These are phyloP conservation scores for Rhodofomes roseus DNA, from an alignment of 1,284 basidiomycete genomes.

Conservation along the genomic window DNA sequence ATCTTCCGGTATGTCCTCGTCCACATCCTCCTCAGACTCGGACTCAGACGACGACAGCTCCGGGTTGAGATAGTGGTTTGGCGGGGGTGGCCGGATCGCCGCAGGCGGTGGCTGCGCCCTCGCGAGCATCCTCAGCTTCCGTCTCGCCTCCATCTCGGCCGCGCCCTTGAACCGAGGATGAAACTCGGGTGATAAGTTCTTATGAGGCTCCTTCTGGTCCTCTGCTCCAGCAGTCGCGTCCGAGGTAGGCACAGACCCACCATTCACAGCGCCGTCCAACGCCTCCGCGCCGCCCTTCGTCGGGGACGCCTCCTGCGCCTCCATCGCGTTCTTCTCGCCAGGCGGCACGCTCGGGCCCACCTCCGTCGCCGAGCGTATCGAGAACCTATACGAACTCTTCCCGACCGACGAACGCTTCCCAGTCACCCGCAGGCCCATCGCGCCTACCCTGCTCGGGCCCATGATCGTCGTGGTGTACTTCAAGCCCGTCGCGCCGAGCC, in stretches of 20 bases:
- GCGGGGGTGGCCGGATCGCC: constrained; percentile 9
- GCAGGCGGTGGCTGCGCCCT: constrained; percentile 20
- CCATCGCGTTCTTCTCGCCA: neutral
- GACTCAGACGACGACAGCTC: constrained; percentile 45
- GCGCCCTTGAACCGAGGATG: constrained; percentile 73
- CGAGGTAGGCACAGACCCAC: neutral
- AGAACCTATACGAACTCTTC: constrained; percentile 41
- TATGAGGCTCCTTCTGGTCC: constrained; percentile 5
- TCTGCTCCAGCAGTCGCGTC: neutral
- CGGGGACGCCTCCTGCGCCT: constrained; percentile 1
- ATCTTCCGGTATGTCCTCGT: constrained; percentile 37
- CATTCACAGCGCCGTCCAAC: neutral
- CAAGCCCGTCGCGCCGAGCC: constrained; percentile 52
- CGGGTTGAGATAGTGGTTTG: constrained; percentile 33
- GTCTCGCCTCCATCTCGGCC: constrained; percentile 73
- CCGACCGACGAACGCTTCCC: constrained; percentile 29
- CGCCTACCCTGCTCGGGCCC: constrained; percentile 31
- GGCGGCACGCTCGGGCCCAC: constrained; percentile 1
- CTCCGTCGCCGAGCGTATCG: constrained; percentile 21
- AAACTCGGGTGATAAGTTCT: constrained; percentile 33
- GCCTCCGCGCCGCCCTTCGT: neutral
- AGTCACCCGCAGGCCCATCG: constrained; percentile 29
- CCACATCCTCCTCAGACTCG: constrained; percentile 41
- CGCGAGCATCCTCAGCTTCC: constrained; percentile 53
- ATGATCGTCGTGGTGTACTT: constrained; percentile 88